Conservation (phyloP, 371 early-diverging fungal species). For the Apophysomyces elegans region DNA sequence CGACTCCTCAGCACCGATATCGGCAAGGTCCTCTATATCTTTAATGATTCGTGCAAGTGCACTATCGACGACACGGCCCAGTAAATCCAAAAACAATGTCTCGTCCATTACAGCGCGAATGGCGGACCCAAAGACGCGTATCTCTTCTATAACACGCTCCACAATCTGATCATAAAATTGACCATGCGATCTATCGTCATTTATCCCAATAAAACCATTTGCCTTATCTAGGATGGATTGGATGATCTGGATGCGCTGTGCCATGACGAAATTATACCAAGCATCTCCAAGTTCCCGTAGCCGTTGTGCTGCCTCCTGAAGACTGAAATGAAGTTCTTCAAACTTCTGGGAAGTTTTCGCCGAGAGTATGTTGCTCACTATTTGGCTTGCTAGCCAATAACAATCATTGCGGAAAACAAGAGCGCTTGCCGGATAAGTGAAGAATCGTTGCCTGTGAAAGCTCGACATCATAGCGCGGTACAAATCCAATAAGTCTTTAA, state of each 20-base stretch:
- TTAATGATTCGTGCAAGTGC: constrained; percentile 47
- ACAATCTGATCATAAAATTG: constrained; percentile 54
- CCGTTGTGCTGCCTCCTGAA: constrained; percentile 17
- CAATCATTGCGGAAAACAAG: constrained; percentile 78
- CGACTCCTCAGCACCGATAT: constrained; percentile 76
- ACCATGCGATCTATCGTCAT: constrained; percentile 44
- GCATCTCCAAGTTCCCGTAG: constrained; percentile 29
- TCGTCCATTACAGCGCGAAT: constrained; percentile 31
- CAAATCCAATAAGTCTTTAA: constrained; percentile 52
- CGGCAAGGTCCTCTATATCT: constrained; percentile 59
- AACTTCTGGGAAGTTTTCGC: too few relatives aligned
- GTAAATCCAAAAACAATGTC: constrained; percentile 30
- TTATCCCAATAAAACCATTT: constrained; percentile 57
- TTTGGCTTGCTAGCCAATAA: constrained; percentile 59
- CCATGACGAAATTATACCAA: constrained; percentile 42
- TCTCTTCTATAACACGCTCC: constrained; percentile 52
- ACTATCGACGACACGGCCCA: constrained; percentile 55
- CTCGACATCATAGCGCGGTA: constrained; percentile 60
- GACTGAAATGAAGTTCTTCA: not conserved
- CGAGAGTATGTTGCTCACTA: constrained; percentile 3
- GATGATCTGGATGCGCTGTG: constrained; percentile 32
- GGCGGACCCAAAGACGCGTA: constrained; percentile 49
- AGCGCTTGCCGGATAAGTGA: constrained; percentile 55
- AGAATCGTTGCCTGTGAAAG: constrained; percentile 40
- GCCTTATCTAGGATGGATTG: constrained; percentile 35